Evolutionary conservation across 805 yeast genomes (phyloP), one percentile per base, ranked within the genome.

Genomic region (Saccharomycopsis javanensis): DNA sequence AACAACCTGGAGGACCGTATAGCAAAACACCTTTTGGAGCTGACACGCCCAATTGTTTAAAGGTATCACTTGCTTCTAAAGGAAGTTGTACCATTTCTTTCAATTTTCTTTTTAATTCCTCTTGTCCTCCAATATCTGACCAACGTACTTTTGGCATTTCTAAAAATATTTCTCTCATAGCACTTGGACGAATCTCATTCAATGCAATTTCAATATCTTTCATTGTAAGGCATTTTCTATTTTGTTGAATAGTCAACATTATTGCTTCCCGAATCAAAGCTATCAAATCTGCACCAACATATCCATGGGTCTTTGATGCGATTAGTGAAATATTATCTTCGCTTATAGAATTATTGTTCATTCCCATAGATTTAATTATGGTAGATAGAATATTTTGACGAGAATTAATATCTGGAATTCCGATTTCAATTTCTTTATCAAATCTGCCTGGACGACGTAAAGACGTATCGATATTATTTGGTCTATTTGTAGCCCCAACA

Each of bases 1-100:
- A 91, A 72, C 98, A 92, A 15, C 99, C 99, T 0, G 99, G 98
- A 0, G 99, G 99, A 0, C 99, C 99, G 69, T 94, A 94, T 20
- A 94, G 74, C 51, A 94, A 70, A 1, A 94, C 86, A 37, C 99
- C 99, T 63, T 88, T 86, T 2, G 99, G 99, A 0, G 98, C 90
- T 48, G 80, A 75, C 3, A 94, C 84, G 0, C 98, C 98, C 13
- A 94, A 74, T 46, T 79, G 74, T 18, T 75, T 74, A 68, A 94
- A 94, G 0, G 96, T 77, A 0, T 82, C 90, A 0, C 87, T 77
- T 1, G 94, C 92, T 57, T 85, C 85, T 30, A 94, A 72, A 0
- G 99, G 99, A 65, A 95, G 74, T 67, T 90, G 96, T 27, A 94
- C 92, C 73, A 92, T 92, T 67, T 94, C 99, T 45, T 79, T 80